A percentile compares a stretch with the other conserved stretches of the same genome.
Conservation (phyloP, 495 filamentous ascomycete species). For the Aspergillus sparsus region DNA sequence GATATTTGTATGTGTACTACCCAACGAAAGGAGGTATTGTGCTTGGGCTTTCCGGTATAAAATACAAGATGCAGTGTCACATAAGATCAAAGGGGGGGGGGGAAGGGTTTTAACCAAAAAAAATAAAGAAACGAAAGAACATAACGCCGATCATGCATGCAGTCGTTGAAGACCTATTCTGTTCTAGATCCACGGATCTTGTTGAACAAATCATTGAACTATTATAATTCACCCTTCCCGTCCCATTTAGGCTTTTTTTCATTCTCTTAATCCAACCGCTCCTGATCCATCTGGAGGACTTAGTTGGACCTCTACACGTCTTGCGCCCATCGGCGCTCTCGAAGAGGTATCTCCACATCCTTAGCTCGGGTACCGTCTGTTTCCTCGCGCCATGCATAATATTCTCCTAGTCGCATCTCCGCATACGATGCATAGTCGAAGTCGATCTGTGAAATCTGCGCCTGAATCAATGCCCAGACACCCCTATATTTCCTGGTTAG, state of each 20-base stretch:
- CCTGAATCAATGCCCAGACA: slow-evolving; percentile 95
- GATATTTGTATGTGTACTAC: too few species aligned
- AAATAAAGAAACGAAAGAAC: neutral
- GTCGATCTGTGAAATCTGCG: slow-evolving; percentile 91
- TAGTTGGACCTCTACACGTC: slow-evolving; percentile 28
- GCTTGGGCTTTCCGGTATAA: too few species aligned
- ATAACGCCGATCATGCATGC: slow-evolving; percentile 13
- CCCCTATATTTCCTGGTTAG: slow-evolving; percentile 58
- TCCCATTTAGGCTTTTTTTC: neutral
- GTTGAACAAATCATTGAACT: slow-evolving; percentile 11
- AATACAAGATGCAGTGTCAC: too few species aligned
- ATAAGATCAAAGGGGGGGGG: too few species aligned
- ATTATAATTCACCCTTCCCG: neutral
- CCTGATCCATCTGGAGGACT: neutral
- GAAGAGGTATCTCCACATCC: slow-evolving; percentile 62
- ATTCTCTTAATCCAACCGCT: neutral
- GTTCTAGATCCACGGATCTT: slow-evolving; percentile 7
- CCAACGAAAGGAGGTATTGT: too few species aligned
- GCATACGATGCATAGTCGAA: slow-evolving; percentile 97
- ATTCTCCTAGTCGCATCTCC: slow-evolving; percentile 84
- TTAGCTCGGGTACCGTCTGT: slow-evolving; percentile 58
- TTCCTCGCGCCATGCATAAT: slow-evolving; percentile 90
- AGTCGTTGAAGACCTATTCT: slow-evolving; percentile 17
- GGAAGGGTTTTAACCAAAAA: too few species aligned
- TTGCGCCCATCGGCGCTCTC: slow-evolving; percentile 84